Base-by-base conservation (phyloP, 73 alveolate species). In the Effrenium voratum region DNA sequence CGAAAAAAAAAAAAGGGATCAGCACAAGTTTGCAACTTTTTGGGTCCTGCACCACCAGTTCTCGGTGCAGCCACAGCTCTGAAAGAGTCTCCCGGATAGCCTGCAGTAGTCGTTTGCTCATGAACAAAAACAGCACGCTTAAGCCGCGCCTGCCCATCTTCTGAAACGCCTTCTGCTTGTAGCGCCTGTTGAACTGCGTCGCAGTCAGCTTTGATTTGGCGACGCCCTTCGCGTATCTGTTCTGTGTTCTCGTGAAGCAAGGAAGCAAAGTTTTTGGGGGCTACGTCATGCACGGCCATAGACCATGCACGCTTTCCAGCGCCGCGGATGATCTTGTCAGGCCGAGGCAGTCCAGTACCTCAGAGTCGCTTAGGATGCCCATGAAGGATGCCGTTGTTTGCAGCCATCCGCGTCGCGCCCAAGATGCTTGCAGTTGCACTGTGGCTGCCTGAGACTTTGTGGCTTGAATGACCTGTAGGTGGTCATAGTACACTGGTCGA, bases 1-100 rank as follows among this genome's bases (percentile, higher is more conserved):
- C 13, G 41, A 63, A 32, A 63, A 24, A 12, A 24, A 24, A 63
- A 63, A 63, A 24, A 24, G 5, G 41, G 28, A 63, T 19, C 5
- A 13, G 28, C 28, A 28, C 36, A 12, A 19, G 13, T 63, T 63
- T 63, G 19, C 41, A 5, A 13, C 40, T 38, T 19, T 19, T 38
- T 63, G 40, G 15, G 57, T 82, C 93, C 93, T 82, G 93, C 6
- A 82, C 93, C 40, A 82, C 13, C 41, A 38, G 26, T 52, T 82
- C 93, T 52, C 36, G 28, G 93, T 82, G 93, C 73, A 50, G 36
- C 93, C 93, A 82, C 38, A 82, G 77, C 93, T 34, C 66, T 36
- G 73, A 30, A 15, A 82, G 59, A 2, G 57, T 34, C n/a, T 36
- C 77, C 36, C 38, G 0, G 57, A 82, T 6, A 30, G 55, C 93